Evolutionary conservation across 495 filamentous ascomycete species (phyloP).

Genomic region (Xylaria longipes): DNA sequence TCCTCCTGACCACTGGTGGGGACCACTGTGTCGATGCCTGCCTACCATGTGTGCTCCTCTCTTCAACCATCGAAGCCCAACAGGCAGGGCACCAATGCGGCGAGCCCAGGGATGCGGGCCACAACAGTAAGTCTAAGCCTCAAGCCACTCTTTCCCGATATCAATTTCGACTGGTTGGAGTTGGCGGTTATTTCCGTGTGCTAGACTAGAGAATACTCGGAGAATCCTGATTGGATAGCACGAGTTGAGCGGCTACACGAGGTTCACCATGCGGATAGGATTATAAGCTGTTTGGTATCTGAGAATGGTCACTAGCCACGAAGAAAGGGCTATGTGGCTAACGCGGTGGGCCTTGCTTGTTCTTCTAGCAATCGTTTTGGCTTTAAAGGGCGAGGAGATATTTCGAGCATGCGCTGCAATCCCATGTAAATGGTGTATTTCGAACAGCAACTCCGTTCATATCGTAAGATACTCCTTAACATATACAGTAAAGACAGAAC

Average conservation of each 20-base stretch:
- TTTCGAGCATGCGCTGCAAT: neutral
- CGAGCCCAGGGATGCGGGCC: conserved; percentile 4
- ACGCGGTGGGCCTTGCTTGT: neutral
- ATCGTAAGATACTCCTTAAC: neutral
- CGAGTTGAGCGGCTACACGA: neutral
- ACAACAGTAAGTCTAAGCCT: conserved; percentile 22
- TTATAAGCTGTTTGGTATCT: neutral
- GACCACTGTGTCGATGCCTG: neutral
- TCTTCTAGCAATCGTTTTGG: neutral
- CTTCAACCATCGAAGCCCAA: neutral
- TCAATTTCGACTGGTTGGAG: conserved; percentile 4
- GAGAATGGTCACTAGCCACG: neutral
- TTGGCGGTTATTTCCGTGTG: conserved; percentile 6
- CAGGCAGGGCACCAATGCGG: neutral
- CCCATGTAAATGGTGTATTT: neutral
- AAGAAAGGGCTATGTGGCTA: conserved; percentile 5
- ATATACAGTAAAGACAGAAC: neutral
- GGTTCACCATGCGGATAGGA: neutral
- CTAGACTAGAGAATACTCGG: neutral
- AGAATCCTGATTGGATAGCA: neutral
- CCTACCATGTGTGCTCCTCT: neutral
- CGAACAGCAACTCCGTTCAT: neutral
- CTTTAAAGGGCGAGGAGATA: neutral
- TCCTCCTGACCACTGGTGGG: conserved; percentile 17
- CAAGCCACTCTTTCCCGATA: neutral